These are phyloP conservation scores for Apiotrichum laibachii DNA, from an alignment of 1,284 basidiomycete species.

Conservation along the genomic window DNA sequence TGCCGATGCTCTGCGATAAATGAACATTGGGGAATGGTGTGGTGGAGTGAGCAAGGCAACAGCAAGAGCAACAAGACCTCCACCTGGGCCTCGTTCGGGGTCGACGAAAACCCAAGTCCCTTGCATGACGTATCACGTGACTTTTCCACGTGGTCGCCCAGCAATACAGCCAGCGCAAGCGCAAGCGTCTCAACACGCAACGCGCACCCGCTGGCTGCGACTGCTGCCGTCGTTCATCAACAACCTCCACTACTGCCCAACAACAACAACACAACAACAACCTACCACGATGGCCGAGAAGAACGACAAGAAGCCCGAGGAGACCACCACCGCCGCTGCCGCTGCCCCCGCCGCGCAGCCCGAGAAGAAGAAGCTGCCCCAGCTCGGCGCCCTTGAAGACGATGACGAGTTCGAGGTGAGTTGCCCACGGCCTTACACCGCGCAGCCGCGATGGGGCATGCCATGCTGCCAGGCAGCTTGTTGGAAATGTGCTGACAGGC, in stretches of 20 bases:
- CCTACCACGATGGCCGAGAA: conserved; percentile 16
- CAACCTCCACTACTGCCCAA: conserved; percentile 3
- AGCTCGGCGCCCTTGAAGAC: conserved; percentile 52
- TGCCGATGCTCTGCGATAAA: not conserved
- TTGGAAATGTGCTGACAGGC: not conserved
- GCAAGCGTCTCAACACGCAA: not conserved
- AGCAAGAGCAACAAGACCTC: not conserved
- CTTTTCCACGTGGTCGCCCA: not conserved
- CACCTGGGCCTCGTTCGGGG: not conserved
- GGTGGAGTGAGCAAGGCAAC: not conserved
- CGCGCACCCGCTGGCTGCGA: not conserved
- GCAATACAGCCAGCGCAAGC: not conserved
- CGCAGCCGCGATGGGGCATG: not conserved
- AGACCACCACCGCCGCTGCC: conserved; percentile 9
- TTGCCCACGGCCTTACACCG: not conserved
- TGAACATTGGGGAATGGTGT: conserved; percentile 1
- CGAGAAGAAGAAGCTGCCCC: conserved; percentile 47
- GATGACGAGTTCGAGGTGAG: conserved; percentile 55
- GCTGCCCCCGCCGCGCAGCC: conserved; percentile 4
- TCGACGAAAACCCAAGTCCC: not conserved
- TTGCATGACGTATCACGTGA: conserved; percentile 8
- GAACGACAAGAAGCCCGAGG: conserved; percentile 17
- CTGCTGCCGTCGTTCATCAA: not conserved
- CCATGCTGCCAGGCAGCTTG: not conserved
- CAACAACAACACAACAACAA: not conserved